A percentile compares a stretch with the other conserved stretches of the same genome.
These are phyloP conservation scores for Apiotrichum sp. DNA, from an alignment of 1,284 basidiomycete genomes.

Conservation along the genomic window DNA sequence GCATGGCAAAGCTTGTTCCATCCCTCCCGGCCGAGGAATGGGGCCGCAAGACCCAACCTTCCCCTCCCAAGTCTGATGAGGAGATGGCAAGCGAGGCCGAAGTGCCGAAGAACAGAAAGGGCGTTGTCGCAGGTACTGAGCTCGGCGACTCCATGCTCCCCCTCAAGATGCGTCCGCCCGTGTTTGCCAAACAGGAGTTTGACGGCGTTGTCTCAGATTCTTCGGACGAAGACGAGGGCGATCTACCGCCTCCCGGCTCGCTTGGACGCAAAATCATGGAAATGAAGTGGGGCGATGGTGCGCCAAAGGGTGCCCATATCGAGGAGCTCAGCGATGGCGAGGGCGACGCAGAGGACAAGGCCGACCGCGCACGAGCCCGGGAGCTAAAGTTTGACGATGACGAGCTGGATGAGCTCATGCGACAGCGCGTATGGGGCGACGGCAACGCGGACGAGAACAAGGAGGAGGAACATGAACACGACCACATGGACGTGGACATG, in stretches of 20 bases:
- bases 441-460: conserved; percentile 49
- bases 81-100: background rate
- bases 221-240: conserved; percentile 54
- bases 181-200: conserved; percentile 68
- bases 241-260: conserved; percentile 31
- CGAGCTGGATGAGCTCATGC: conserved; percentile 73
- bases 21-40: conserved; percentile 45
- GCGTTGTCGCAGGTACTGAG: conserved; percentile 8
- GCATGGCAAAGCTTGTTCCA: conserved; percentile 45
- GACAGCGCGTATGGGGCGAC: conserved; percentile 71
- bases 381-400: conserved; percentile 53
- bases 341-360: conserved; percentile 21
- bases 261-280: conserved; percentile 33
- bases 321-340: conserved; percentile 29
- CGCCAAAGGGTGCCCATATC: conserved; percentile 21
- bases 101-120: background rate
- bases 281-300: conserved; percentile 32
- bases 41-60: conserved; percentile 34
- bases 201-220: conserved; percentile 69
- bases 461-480: conserved; percentile 46
- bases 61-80: background rate
- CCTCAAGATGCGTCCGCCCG: conserved; percentile 58
- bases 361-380: conserved; percentile 15
- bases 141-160: conserved; percentile 36
- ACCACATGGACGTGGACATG: conserved; percentile 72